These are phyloP conservation scores for Hypoxylon sp. DNA, from an alignment of 2,329 filamentous ascomycete species.

Conservation along the genomic window DNA sequence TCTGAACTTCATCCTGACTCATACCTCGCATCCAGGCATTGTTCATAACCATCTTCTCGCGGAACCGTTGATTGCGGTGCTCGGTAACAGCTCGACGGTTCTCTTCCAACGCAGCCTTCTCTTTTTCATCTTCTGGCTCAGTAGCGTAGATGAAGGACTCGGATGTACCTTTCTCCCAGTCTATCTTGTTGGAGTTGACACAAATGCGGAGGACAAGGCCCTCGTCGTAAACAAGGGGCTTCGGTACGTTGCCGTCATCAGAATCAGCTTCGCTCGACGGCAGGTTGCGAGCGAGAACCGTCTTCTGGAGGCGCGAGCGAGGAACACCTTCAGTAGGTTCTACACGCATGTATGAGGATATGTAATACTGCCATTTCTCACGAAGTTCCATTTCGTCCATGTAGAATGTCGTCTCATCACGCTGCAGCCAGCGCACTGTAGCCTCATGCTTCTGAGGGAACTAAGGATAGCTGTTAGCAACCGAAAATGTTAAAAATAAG, in stretches of 20 bases:
- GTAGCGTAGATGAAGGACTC: slow-evolving; percentile 81
- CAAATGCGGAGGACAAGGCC: slow-evolving; percentile 79
- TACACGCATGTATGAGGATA: slow-evolving; percentile 88
- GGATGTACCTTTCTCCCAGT: slow-evolving; percentile 77
- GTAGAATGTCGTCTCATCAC: slow-evolving; percentile 82
- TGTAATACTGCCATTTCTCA: slow-evolving; percentile 93
- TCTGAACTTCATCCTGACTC: slow-evolving; percentile 80
- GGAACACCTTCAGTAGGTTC: slow-evolving; percentile 87
- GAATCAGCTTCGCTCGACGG: slow-evolving; percentile 72
- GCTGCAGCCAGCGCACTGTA: slow-evolving; percentile 77
- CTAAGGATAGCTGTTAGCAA: slow-evolving; percentile 60
- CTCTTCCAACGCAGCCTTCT: slow-evolving; percentile 70
- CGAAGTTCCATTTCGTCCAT: slow-evolving; percentile 87
- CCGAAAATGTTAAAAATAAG: slow-evolving; percentile 20
- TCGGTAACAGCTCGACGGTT: slow-evolving; percentile 67
- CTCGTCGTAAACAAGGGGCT: slow-evolving; percentile 73
- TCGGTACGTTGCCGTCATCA: slow-evolving; percentile 72
- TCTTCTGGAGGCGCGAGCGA: slow-evolving; percentile 73
- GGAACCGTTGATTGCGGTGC: slow-evolving; percentile 76
- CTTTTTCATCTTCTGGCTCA: slow-evolving; percentile 75
- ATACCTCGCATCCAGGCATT: slow-evolving; percentile 83
- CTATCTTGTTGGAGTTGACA: slow-evolving; percentile 81
- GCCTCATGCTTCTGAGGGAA: slow-evolving; percentile 76
- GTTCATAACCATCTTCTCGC: slow-evolving; percentile 86
- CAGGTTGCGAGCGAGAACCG: slow-evolving; percentile 78